A percentile compares a stretch with the other conserved stretches of the same genome.
These are phyloP conservation scores for Phialophora chinensis DNA, from an alignment of 2,329 filamentous ascomycete genomes.

Conservation along the genomic window DNA sequence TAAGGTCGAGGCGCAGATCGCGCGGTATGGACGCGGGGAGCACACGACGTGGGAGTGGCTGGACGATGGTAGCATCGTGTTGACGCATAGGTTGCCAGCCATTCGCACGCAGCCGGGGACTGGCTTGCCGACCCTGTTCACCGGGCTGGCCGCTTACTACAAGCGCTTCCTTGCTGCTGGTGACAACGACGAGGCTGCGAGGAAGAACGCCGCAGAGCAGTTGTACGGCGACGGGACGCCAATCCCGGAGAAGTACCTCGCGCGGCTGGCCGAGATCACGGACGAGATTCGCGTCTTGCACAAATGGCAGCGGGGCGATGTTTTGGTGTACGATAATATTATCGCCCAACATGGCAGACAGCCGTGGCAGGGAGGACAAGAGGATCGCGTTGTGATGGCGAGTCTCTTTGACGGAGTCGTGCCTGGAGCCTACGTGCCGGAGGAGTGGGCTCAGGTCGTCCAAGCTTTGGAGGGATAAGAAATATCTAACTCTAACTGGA, in stretches of 20 bases:
- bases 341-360: constrained; percentile 58
- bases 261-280: constrained; percentile 52
- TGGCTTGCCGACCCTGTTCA: constrained; percentile 55
- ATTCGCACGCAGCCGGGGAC: constrained; percentile 56
- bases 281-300: constrained; percentile 58
- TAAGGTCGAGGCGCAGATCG: constrained; percentile 59
- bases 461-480: constrained; percentile 48
- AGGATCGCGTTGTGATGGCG: constrained; percentile 54
- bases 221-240: constrained; percentile 55
- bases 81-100: constrained; percentile 55
- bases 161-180: constrained; percentile 43
- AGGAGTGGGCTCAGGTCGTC: constrained; percentile 56
- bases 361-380: constrained; percentile 56
- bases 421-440: constrained; percentile 52
- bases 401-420: constrained; percentile 57
- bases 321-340: constrained; percentile 57
- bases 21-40: constrained; percentile 53
- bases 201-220: constrained; percentile 48
- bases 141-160: constrained; percentile 54
- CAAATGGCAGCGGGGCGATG: constrained; percentile 55
- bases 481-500: background rate
- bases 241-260: constrained; percentile 56
- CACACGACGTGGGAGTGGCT: constrained; percentile 58
- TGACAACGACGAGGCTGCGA: constrained; percentile 30
- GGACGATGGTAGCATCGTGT: constrained; percentile 47